phyloP scores from a whole-genome alignment of 495 filamentous ascomycete genomes.

The Penicillium lagena region DNA sequence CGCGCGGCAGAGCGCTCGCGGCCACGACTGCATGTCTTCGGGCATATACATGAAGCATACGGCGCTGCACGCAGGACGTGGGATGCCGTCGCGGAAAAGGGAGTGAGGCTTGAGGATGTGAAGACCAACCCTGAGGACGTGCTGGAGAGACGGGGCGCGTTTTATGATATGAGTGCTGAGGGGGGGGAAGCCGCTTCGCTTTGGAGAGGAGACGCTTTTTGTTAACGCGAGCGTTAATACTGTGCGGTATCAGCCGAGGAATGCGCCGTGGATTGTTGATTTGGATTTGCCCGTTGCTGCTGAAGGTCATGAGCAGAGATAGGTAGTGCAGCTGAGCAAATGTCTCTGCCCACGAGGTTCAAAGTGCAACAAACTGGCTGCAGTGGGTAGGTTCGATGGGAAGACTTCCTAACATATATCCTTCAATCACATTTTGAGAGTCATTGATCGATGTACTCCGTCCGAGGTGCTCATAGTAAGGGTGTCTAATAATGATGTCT shows the following conservation, averaged over 20 bases:
- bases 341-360: too few species aligned
- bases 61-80: conserved; percentile 58
- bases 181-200: conserved; percentile 25
- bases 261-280: conserved; percentile 61
- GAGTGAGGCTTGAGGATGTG: conserved; percentile 18
- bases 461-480: too few species aligned
- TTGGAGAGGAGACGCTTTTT: conserved; percentile 58
- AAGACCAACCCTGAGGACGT: conserved; percentile 30
- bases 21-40: conserved; percentile 52
- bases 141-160: conserved; percentile 34
- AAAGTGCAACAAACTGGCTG: too few species aligned
- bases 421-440: too few species aligned
- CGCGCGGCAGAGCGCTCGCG: conserved; percentile 35
- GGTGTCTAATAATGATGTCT: too few species aligned
- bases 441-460: too few species aligned
- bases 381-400: too few species aligned
- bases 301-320: background rate
- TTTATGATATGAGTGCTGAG: conserved; percentile 34
- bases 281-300: conserved; percentile 42
- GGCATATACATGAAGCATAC: conserved; percentile 65
- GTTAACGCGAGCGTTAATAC: conserved; percentile 64
- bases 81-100: conserved; percentile 18
- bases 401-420: too few species aligned
- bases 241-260: conserved; percentile 38
- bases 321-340: too few species aligned